These are phyloP conservation scores for Candida frijolesensis DNA, from an alignment of 1,139 yeast genomes.

Conservation along the genomic window DNA sequence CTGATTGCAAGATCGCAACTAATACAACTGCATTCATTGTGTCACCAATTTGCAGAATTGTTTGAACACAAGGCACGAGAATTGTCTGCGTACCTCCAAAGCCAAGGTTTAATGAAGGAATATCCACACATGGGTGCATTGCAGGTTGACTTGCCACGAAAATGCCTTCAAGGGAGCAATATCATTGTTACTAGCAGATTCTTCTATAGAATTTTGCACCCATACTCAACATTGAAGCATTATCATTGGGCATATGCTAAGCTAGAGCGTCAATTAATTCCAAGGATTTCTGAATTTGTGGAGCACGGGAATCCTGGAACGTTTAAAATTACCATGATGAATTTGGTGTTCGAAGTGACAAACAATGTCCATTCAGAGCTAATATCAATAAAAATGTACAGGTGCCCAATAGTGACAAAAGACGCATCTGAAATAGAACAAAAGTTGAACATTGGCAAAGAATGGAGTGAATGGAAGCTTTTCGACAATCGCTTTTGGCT, in stretches of 20 bases:
- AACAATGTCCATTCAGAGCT: slow-evolving; percentile 8
- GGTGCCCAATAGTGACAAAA: slow-evolving; percentile 28
- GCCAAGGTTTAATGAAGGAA: slow-evolving; percentile 5
- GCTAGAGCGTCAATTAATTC: slow-evolving; percentile 36
- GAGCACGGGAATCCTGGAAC: background rate
- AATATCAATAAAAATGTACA: slow-evolving; percentile 16
- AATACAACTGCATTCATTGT: slow-evolving; percentile 17
- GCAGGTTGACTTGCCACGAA: slow-evolving; percentile 11
- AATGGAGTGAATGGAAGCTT: slow-evolving; percentile 31
- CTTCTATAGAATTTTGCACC: slow-evolving; percentile 33
- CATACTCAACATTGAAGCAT: slow-evolving; percentile 41
- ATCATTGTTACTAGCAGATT: slow-evolving; percentile 31
- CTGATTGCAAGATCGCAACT: slow-evolving; percentile 19
- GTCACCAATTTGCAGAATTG: slow-evolving; percentile 17
- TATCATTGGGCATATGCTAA: slow-evolving; percentile 52
- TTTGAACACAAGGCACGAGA: slow-evolving; percentile 18
- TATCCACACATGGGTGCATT: slow-evolving; percentile 14
- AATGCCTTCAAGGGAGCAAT: slow-evolving; percentile 8
- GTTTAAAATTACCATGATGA: slow-evolving; percentile 21
- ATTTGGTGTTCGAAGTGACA: slow-evolving; percentile 24
- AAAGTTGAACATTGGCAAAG: slow-evolving; percentile 4
- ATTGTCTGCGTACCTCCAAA: slow-evolving; percentile 11
- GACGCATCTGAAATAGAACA: slow-evolving; percentile 16
- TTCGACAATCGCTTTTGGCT: slow-evolving; percentile 44
- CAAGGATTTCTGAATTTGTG: slow-evolving; percentile 20